phyloP scores from a whole-genome alignment of 2,329 filamentous ascomycete genomes.

The Talaromyces sp. region DNA sequence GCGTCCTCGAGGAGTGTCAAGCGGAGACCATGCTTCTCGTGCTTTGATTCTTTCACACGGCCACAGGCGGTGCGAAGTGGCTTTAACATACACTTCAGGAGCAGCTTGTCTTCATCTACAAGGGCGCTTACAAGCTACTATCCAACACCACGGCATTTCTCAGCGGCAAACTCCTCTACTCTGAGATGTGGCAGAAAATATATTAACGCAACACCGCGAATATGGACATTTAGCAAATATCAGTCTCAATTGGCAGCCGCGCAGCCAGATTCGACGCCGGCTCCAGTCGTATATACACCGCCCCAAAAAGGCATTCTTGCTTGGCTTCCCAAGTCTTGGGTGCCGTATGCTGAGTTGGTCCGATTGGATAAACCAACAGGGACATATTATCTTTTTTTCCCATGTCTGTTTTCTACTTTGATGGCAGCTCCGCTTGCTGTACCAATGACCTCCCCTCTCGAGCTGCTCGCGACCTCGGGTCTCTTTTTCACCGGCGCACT shows the following conservation, averaged over 20 bases:
- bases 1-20: not conserved
- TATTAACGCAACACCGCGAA: not conserved
- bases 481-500: constrained; percentile 40
- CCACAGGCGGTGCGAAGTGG: not conserved
- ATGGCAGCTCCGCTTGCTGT: constrained; percentile 36
- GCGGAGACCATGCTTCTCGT: not conserved
- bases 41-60: not conserved
- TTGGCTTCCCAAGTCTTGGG: constrained; percentile 43
- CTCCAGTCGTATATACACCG: constrained; percentile 33
- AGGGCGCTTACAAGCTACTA: not conserved
- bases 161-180: not conserved
- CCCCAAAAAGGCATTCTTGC: constrained; percentile 43
- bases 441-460: constrained; percentile 22
- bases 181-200: not conserved
- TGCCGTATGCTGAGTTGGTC: constrained; percentile 42
- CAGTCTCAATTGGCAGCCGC: constrained; percentile 1
- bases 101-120: not conserved
- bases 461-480: constrained; percentile 32
- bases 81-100: not conserved
- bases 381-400: constrained; percentile 50
- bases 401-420: constrained; percentile 44
- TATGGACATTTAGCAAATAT: not conserved
- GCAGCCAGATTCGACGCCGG: not conserved
- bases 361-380: constrained; percentile 48
- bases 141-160: not conserved